These are phyloP conservation scores for Imleria badia DNA, from an alignment of 768 basidiomycete genomes.

Conservation along the genomic window DNA sequence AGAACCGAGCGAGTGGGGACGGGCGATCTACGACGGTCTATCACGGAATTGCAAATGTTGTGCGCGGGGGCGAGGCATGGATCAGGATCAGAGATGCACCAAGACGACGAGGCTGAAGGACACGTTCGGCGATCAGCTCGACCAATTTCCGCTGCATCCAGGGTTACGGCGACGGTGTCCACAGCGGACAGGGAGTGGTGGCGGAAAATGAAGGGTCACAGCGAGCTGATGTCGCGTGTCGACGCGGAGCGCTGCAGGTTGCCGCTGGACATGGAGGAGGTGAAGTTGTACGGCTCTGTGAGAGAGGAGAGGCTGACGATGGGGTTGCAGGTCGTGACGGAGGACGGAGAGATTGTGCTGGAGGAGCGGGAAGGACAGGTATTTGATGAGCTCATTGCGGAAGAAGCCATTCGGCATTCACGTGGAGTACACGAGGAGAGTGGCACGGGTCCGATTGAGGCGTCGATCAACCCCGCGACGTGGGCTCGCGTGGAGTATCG, in stretches of 20 bases:
- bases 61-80: constrained; percentile 37
- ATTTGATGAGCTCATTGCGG: constrained; percentile 49
- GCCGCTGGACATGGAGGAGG: constrained; percentile 39
- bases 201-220: constrained; percentile 30
- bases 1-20: constrained; percentile 29
- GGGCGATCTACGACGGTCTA: constrained; percentile 64
- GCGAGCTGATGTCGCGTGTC: constrained; percentile 53
- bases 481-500: constrained; percentile 46
- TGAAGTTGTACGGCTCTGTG: constrained; percentile 23
- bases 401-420: constrained; percentile 46
- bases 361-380: constrained; percentile 25
- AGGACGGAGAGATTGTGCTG: constrained; percentile 55
- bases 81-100: constrained; percentile 28
- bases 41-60: constrained; percentile 61
- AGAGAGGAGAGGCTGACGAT: constrained; percentile 8
- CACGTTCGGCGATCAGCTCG: constrained; percentile 29
- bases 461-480: constrained; percentile 37
- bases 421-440: constrained; percentile 39
- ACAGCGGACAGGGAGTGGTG: constrained; percentile 23
- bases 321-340: constrained; percentile 27
- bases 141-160: constrained; percentile 34
- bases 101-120: constrained; percentile 30
- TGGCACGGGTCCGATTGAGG: constrained; percentile 31
- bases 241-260: constrained; percentile 50
- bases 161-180: constrained; percentile 18